Percentiles rank a stretch among this genome's conserved stretches.
phyloP scores from a whole-genome alignment of 352 stramenopile species.

The Phytophthora rubi region DNA sequence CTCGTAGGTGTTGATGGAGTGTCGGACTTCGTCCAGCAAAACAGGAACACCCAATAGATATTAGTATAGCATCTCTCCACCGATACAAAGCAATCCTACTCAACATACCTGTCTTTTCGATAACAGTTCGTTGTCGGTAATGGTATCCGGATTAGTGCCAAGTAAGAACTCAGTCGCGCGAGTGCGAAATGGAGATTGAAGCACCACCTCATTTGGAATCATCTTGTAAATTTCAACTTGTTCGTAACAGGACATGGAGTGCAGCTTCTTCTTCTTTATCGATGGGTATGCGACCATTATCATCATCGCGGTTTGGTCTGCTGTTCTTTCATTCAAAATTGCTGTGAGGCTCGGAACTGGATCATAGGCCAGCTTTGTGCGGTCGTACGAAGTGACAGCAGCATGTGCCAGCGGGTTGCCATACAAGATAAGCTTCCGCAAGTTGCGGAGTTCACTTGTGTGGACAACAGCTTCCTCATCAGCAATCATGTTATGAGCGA shows the following conservation, averaged over 20 bases:
- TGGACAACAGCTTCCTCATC: slow-evolving; percentile 57
- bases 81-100: not conserved
- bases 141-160: slow-evolving; percentile 20
- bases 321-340: slow-evolving; percentile 38
- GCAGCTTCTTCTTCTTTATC: slow-evolving; percentile 68
- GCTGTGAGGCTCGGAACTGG: slow-evolving; percentile 64
- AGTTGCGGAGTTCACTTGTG: slow-evolving; percentile 54
- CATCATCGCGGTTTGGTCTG: slow-evolving; percentile 36
- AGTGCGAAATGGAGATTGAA: slow-evolving; percentile 62
- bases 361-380: slow-evolving; percentile 72
- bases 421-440: slow-evolving; percentile 79
- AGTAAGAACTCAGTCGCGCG: slow-evolving; percentile 58
- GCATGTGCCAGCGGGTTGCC: slow-evolving; percentile 72
- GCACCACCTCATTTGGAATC: slow-evolving; percentile 65
- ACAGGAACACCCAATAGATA: not conserved
- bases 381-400: slow-evolving; percentile 68
- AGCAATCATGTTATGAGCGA: slow-evolving; percentile 72
- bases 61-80: not conserved
- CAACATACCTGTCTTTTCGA: slow-evolving; percentile 27
- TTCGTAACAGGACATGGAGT: slow-evolving; percentile 59
- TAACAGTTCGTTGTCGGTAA: slow-evolving; percentile 33
- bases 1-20: slow-evolving; percentile 25
- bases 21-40: slow-evolving; percentile 16
- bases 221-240: slow-evolving; percentile 87
- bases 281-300: slow-evolving; percentile 71